Evolutionary conservation across 1,284 basidiomycete genomes (phyloP).

Genomic region (Binderoboletus segoi): DNA sequence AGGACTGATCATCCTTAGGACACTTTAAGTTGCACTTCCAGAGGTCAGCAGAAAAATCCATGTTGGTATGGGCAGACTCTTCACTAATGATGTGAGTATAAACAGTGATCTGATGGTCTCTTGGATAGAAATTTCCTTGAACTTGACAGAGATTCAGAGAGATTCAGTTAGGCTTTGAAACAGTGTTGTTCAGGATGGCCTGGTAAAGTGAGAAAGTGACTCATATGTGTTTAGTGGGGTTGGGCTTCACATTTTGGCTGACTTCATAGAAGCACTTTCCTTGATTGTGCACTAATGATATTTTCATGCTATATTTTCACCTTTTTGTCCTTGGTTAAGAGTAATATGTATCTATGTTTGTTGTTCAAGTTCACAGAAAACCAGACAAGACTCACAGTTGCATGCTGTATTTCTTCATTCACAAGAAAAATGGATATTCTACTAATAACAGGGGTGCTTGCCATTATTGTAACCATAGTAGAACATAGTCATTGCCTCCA

Average conservation of each 20-base stretch:
- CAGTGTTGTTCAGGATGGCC: slow-evolving; percentile 42
- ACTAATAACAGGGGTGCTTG: too few relatives aligned
- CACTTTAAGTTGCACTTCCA: slow-evolving; percentile 41
- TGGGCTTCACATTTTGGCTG: slow-evolving; percentile 59
- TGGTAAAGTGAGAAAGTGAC: slow-evolving; percentile 82
- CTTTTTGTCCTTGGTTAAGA: too few relatives aligned
- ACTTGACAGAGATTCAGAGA: slow-evolving; percentile 67
- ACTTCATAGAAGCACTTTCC: too few relatives aligned
- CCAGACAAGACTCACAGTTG: too few relatives aligned
- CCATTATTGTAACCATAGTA: too few relatives aligned
- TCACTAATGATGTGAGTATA: slow-evolving; percentile 37
- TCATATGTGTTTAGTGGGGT: slow-evolving; percentile 80
- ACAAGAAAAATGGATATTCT: too few relatives aligned
- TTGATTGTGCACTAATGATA: too few relatives aligned
- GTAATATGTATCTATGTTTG: too few relatives aligned
- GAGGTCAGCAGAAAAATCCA: slow-evolving; percentile 40
- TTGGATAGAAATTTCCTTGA: slow-evolving; percentile 51
- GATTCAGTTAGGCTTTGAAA: slow-evolving; percentile 69
- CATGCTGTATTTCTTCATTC: too few relatives aligned
- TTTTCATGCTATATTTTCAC: too few relatives aligned
- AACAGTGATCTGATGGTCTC: slow-evolving; percentile 42
- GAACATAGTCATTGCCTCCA: too few relatives aligned
- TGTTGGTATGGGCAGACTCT: slow-evolving; percentile 23
- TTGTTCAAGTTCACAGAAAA: too few relatives aligned
- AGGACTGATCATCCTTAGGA: slow-evolving; percentile 28